A percentile compares a stretch with the other conserved stretches of the same genome.
Evolutionary conservation across 352 stramenopile genomes (phyloP).

Genomic region (Phytophthora tentaculata): DNA sequence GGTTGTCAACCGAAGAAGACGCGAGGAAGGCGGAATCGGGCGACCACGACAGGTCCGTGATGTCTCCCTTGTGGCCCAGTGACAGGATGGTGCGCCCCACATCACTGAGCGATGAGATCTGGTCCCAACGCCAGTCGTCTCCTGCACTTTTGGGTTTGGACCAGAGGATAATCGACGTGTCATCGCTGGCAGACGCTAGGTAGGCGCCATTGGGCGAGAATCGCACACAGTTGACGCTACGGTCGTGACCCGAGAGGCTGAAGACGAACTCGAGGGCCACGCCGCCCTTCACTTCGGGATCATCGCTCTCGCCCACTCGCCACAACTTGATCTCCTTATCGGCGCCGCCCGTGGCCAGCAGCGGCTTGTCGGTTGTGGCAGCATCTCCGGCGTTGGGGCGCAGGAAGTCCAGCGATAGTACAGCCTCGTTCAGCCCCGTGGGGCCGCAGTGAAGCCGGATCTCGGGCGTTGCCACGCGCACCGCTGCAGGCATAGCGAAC

Average conservation of each 20-base stretch:
- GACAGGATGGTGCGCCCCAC: conserved; percentile 78
- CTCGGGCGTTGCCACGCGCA: conserved; percentile 80
- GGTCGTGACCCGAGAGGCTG: conserved; percentile 87
- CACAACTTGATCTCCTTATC: conserved; percentile 92
- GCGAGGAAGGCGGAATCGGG: conserved; percentile 91
- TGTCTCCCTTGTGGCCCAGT: conserved; percentile 89
- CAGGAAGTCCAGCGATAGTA: conserved; percentile 86
- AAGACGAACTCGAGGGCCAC: conserved; percentile 77
- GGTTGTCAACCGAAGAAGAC: conserved; percentile 94
- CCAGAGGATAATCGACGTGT: conserved; percentile 91
- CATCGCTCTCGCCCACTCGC: conserved; percentile 46
- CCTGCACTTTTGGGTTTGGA: conserved; percentile 73
- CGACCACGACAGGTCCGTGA: conserved; percentile 94
- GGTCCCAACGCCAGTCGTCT: conserved; percentile 78
- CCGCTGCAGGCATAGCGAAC: conserved; percentile 13
- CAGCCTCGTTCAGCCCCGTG: conserved; percentile 88
- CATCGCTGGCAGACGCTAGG: conserved; percentile 89
- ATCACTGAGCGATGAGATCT: conserved; percentile 80
- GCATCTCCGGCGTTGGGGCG: conserved; percentile 12
- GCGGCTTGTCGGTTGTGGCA: conserved; percentile 5
- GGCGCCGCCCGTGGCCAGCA: conserved; percentile 83
- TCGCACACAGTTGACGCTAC: conserved; percentile 92
- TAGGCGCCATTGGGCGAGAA: conserved; percentile 89
- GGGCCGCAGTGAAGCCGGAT: conserved; percentile 89
- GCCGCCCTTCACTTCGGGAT: background rate